Conservation (phyloP, 73 alveolate genomes). For the Paramecium sonneborni region DNA sequence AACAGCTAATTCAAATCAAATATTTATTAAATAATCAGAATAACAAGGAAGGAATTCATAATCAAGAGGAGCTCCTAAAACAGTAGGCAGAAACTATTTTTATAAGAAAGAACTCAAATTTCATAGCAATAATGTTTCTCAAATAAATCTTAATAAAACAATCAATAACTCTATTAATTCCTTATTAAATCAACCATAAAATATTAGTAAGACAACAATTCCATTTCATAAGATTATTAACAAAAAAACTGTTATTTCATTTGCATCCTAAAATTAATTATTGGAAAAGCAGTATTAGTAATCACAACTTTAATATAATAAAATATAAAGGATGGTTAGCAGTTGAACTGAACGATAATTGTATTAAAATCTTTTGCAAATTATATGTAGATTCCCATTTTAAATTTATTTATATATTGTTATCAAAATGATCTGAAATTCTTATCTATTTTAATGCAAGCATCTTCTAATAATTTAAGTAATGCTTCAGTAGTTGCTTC, state of each 20-base stretch:
- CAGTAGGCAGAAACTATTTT: background rate
- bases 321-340: background rate
- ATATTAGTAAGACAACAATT: background rate
- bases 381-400: background rate
- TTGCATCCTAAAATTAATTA: background rate
- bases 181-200: background rate
- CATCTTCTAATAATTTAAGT: slow-evolving; percentile 41
- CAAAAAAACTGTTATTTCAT: background rate
- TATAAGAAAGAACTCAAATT: background rate
- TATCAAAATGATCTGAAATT: slow-evolving; percentile 31
- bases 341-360: background rate
- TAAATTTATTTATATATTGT: background rate
- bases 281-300: background rate
- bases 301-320: background rate
- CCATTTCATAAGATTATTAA: background rate
- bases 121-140: background rate
- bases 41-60: background rate
- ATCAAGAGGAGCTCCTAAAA: background rate
- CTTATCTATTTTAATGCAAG: slow-evolving; percentile 53
- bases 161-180: background rate
- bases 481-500: slow-evolving; percentile 58
- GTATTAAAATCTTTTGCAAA: background rate
- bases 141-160: background rate
- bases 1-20: background rate
- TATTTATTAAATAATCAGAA: background rate